Evolutionary conservation across 2,329 filamentous ascomycete genomes (phyloP), one percentile per base, ranked within the genome.

Genomic region (Hypoxylon sp.): DNA sequence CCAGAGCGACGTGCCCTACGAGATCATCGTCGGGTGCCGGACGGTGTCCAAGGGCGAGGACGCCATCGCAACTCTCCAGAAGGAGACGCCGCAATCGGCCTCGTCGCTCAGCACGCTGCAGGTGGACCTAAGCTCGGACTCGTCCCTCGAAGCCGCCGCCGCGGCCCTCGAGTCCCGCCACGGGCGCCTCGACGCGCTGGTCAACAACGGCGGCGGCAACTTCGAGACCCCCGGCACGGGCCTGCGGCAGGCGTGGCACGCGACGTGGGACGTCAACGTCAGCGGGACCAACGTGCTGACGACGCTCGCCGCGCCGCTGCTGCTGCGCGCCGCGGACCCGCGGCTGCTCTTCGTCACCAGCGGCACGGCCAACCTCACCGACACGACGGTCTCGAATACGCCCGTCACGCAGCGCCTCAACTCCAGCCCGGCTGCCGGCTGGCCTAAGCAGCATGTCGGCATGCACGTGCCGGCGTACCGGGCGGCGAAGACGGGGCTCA

Each of bases 121-220:
- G 58, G 69, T 87, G 43, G 84, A 88, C 65, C 71, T 88, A 15
- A 72, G 74, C 33, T 75, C 77, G 15, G 84, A 88, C 65, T 69
- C 73, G 0, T 83, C 81, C 0, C 84, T 88, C 57, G 60, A 76
- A 2, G 68, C 69, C 2, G 79, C 80, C 0, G 78, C 77, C 55
- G 72, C 79, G 21, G 53, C 72, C 0, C 72, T 88, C 13, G 42
- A 73, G 15, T 58, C 67, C n/a, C 73, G 72, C 11, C 75, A 75
- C 58, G 80, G 78, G 10, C 74, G 69, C 10, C 33, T 87, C 2
- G 83, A 87, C 46, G 70, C 75, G 1, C 74, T 87, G 0, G 69
- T 87, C 55, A 86, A 86, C 71, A 87, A 87, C 50, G 84, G 80
- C 0, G 83, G 81, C 21, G 77, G 72, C 26, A 67, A 67, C n/a